Evolutionary conservation across 148 eudicot species (phyloP).

Genomic region (Limonium bicolor): DNA sequence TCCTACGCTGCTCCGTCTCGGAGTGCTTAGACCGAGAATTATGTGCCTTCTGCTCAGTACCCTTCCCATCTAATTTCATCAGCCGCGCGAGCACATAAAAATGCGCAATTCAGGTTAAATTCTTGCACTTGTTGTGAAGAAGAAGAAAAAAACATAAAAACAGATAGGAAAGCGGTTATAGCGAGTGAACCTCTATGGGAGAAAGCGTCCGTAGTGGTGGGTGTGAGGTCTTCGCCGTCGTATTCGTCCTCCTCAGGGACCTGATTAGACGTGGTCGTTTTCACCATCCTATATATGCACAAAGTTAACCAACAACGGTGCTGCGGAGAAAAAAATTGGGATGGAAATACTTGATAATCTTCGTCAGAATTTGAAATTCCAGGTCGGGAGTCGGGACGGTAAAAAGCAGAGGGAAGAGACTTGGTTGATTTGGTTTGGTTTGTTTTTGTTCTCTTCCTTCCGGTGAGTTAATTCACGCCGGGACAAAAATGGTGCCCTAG

Average conservation of each 20-base stretch:
- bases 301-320: too few species aligned
- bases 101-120: conserved; percentile 2
- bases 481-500: too few species aligned
- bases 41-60: conserved; percentile 35
- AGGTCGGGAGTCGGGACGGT: too few species aligned
- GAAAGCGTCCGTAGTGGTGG: conserved; percentile 33
- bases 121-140: too few species aligned
- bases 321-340: too few species aligned
- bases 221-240: conserved; percentile 34
- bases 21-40: conserved; percentile 72
- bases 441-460: too few species aligned
- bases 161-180: neutral
- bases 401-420: too few species aligned
- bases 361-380: too few species aligned
- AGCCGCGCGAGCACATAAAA: conserved; percentile 4
- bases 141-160: neutral
- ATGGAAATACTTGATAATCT: too few species aligned
- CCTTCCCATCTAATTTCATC: conserved; percentile 31
- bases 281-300: conserved; percentile 23
- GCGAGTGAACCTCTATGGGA: conserved; percentile 33
- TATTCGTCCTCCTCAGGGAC: conserved; percentile 31
- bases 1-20: conserved; percentile 88
- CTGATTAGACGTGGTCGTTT: conserved; percentile 9
- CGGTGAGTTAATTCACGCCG: too few species aligned
- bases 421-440: too few species aligned